phyloP scores from a whole-genome alignment of 23 red algal species.

The Gracilaria gracilis region DNA sequence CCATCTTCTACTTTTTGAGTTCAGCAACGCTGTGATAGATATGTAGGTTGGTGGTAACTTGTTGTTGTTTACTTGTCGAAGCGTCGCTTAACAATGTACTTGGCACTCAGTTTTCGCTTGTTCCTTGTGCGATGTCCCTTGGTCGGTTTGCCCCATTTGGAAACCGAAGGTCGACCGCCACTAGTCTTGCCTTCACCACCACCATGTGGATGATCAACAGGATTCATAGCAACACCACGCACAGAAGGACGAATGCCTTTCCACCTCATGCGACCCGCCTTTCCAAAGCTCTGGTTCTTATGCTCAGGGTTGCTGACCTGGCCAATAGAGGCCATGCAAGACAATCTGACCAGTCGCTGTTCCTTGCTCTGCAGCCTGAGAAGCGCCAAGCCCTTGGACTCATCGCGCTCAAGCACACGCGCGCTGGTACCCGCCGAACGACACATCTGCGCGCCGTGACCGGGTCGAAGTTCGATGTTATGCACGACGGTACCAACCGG shows the following conservation, averaged over 20 bases:
- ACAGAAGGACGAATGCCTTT: conserved; percentile 83
- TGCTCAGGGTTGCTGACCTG: conserved; percentile 97
- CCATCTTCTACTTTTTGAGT: too few species aligned
- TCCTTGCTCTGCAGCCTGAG: conserved; percentile 90
- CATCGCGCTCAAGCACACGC: conserved; percentile 81
- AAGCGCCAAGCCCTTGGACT: conserved; percentile 69
- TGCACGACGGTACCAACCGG: conserved; percentile 94
- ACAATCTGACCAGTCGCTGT: conserved; percentile 77
- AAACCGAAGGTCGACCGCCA: conserved; percentile 90
- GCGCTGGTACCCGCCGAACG: conserved; percentile 95
- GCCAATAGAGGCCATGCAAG: conserved; percentile 96
- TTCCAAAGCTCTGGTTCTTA: conserved; percentile 92
- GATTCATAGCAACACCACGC: conserved; percentile 99
- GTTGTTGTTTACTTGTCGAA: conserved; percentile 40
- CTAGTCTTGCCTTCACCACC: conserved; percentile 93
- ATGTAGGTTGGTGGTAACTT: too few species aligned
- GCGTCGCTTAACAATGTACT: conserved; percentile 68
- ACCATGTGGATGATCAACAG: conserved; percentile 97
- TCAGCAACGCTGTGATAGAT: too few species aligned
- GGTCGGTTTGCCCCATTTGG: conserved; percentile 90
- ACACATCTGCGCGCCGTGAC: conserved; percentile 83
- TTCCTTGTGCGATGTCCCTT: conserved; percentile 90
- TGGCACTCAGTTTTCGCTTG: conserved; percentile 61
- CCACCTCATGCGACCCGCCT: conserved; percentile 92
- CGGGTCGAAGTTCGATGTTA: conserved; percentile 93